A percentile compares a stretch with the other conserved stretches of the same genome.
Evolutionary conservation across 805 yeast genomes (phyloP).

Genomic region (Limtongia smithiae): DNA sequence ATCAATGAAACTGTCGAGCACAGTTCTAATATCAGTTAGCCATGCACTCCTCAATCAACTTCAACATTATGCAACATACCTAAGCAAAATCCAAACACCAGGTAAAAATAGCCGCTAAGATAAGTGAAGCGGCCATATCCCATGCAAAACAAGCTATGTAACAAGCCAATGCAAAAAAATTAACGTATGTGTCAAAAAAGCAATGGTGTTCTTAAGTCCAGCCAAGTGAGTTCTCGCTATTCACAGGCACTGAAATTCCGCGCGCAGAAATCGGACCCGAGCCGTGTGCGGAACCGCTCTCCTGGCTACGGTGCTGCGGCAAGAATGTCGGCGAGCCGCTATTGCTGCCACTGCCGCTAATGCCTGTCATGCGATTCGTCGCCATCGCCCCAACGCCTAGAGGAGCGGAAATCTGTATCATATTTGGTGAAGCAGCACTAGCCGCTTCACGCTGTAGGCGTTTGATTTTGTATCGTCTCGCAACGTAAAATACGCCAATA

Average conservation of each 20-base stretch:
- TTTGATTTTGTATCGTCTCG: constrained; percentile 45
- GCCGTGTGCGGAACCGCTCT: constrained; percentile 13
- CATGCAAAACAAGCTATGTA: no score
- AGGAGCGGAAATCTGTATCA: constrained; percentile 23
- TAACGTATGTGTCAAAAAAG: no score
- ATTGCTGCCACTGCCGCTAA: constrained; percentile 19
- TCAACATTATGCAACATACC: no score
- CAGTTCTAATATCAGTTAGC: no score
- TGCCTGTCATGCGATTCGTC: neutral
- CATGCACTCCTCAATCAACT: no score
- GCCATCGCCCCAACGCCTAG: no score
- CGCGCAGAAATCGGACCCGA: constrained; percentile 30
- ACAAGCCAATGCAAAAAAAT: no score
- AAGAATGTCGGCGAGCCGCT: constrained; percentile 11
- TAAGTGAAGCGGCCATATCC: no score
- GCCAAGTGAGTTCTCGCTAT: constrained; percentile 42
- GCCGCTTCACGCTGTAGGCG: constrained; percentile 11
- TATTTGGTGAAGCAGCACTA: neutral
- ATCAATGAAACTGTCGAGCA: no score
- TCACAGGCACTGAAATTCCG: constrained; percentile 40
- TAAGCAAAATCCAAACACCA: no score
- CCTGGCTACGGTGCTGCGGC: constrained; percentile 9
- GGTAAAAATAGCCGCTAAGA: no score
- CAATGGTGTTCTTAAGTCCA: constrained; percentile 36
- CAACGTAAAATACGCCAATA: constrained; percentile 53